Evolutionary conservation across 441 rosid species (phyloP).

Genomic region (Adansonia rubrostipa): DNA sequence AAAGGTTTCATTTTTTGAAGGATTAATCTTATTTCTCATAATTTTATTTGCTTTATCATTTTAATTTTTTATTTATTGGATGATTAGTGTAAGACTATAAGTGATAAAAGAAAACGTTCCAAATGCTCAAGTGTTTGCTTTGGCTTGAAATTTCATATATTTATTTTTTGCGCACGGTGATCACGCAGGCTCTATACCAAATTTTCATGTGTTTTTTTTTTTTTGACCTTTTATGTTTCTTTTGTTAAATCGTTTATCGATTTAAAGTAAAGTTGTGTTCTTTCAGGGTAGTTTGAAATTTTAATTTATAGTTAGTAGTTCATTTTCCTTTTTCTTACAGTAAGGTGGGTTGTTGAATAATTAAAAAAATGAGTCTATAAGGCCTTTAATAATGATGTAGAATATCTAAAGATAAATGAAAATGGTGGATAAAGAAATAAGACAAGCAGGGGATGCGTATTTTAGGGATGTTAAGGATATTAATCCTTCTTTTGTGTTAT

Average conservation of each 20-base stretch:
- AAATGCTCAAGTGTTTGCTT: background rate
- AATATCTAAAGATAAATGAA: background rate
- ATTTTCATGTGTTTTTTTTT: background rate
- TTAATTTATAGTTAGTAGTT: background rate
- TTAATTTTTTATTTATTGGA: background rate
- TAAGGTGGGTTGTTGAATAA: too few relatives aligned
- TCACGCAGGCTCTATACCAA: background rate
- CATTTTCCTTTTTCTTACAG: too few relatives aligned
- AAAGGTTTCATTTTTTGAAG: slow-evolving; percentile 46
- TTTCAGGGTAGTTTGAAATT: too few relatives aligned
- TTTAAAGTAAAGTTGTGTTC: background rate
- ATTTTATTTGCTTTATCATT: background rate
- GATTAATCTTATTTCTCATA: background rate
- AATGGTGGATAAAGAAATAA: background rate
- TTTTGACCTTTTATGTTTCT: background rate
- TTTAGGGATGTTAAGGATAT: background rate
- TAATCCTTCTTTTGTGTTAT: background rate
- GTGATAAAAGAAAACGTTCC: background rate
- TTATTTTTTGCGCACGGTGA: background rate
- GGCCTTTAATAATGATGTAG: background rate
- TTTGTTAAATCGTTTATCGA: background rate
- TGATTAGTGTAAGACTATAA: background rate
- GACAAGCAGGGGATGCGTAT: background rate
- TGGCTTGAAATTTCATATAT: too few relatives aligned
- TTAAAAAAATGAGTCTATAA: background rate